Evolutionary conservation across 1,284 basidiomycete species (phyloP).

Genomic region (Schizophyllum commune): DNA sequence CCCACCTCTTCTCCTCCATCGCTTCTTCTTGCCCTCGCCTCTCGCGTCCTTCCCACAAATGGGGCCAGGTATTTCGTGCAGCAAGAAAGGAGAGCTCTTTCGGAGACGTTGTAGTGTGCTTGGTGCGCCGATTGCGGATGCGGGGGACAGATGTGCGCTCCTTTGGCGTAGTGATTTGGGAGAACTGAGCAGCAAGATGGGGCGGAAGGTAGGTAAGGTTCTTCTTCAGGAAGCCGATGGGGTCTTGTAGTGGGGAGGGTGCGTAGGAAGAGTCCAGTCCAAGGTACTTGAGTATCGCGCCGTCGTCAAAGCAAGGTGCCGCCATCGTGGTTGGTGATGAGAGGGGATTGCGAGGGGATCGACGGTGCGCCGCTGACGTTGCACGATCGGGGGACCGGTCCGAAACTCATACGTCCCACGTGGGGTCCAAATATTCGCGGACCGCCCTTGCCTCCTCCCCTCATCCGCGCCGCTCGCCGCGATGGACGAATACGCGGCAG

Average conservation of each 20-base stretch:
- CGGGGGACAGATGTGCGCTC: constrained; percentile 51
- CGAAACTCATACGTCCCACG: not conserved
- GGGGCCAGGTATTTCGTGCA: constrained; percentile 54
- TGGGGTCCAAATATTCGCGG: not conserved
- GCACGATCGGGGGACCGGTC: not conserved
- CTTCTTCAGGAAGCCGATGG: constrained; percentile 52
- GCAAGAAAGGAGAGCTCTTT: constrained; percentile 41
- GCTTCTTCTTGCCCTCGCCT: constrained; percentile 43
- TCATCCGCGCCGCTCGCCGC: not conserved
- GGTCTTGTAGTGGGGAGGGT: constrained; percentile 51
- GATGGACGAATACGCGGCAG: constrained; percentile 16
- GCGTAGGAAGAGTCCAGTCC: constrained; percentile 46
- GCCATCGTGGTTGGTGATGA: not conserved
- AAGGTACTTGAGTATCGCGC: constrained; percentile 51
- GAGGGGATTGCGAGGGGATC: not conserved
- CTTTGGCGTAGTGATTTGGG: constrained; percentile 56
- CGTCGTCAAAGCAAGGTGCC: constrained; percentile 27
- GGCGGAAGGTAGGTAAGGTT: constrained; percentile 62
- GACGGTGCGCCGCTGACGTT: not conserved
- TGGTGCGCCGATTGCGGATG: constrained; percentile 64
- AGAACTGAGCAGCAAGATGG: constrained; percentile 50
- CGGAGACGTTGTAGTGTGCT: constrained; percentile 47
- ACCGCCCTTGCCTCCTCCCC: constrained; percentile 3
- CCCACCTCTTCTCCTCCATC: constrained; percentile 64
- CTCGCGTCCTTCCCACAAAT: constrained; percentile 52